These are phyloP conservation scores for Penicillium thymicola DNA, from an alignment of 2,329 filamentous ascomycete genomes.

Conservation along the genomic window DNA sequence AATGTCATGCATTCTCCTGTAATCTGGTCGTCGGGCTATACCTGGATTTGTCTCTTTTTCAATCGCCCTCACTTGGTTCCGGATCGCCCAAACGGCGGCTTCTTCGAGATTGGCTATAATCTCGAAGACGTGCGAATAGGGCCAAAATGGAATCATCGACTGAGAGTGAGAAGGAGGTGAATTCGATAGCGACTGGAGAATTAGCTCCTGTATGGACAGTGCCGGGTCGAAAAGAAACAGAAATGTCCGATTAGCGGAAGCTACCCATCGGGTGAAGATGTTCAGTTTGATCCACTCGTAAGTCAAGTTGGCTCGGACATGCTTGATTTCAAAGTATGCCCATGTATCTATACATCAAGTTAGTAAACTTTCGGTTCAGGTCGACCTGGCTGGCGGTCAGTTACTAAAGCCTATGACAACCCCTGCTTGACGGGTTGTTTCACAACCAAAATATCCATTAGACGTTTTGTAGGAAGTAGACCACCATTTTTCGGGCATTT, in stretches of 20 bases:
- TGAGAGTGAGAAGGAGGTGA: background rate
- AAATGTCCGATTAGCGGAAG: background rate
- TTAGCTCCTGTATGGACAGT: background rate
- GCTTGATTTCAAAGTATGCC: constrained; percentile 17
- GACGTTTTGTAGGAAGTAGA: background rate
- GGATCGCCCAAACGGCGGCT: background rate
- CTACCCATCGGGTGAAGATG: constrained; percentile 7
- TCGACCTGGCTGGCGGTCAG: too few relatives aligned
- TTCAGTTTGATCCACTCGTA: constrained; percentile 18
- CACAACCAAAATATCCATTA: background rate
- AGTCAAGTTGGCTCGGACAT: background rate
- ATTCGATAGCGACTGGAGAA: background rate
- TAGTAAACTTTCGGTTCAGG: background rate
- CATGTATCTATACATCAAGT: constrained; percentile 11
- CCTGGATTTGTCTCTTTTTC: background rate
- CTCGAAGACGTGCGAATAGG: background rate
- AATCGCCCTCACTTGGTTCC: background rate
- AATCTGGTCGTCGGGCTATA: background rate
- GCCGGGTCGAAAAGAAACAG: background rate
- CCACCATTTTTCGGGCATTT: background rate
- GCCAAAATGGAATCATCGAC: background rate
- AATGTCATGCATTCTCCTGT: background rate
- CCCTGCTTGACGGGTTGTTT: background rate
- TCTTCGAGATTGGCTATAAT: background rate
- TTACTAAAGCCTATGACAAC: background rate